Conservation (phyloP, 108 stramenopile species). For the Pseudonitzschia multiseries region DNA sequence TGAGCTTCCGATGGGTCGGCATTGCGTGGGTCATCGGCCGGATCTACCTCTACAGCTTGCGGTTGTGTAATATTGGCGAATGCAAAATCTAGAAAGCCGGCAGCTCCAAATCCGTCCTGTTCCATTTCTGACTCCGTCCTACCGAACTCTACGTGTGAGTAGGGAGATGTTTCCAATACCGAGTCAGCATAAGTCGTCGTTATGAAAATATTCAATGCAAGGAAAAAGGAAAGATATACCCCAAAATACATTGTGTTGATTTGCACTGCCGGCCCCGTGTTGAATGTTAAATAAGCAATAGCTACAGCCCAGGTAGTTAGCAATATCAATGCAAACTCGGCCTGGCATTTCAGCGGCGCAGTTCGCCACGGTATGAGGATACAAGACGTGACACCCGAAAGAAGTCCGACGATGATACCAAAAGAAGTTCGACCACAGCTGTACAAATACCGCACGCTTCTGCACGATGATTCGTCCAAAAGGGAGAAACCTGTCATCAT, state of each 20-base stretch:
- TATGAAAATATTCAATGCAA: background rate
- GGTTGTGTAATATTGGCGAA: background rate
- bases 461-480: background rate
- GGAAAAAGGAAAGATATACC: background rate
- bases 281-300: constrained; percentile 2
- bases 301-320: constrained; percentile 2
- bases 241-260: constrained; percentile 8
- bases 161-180: background rate
- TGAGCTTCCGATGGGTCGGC: background rate
- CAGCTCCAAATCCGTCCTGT: background rate
- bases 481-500: background rate
- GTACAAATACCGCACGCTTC: background rate
- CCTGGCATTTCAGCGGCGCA: constrained; percentile 3
- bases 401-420: background rate
- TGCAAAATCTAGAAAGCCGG: background rate
- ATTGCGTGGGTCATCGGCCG: background rate
- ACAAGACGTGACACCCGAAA: background rate
- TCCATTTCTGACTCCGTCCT: background rate
- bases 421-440: background rate
- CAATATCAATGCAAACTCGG: constrained; percentile 1
- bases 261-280: background rate
- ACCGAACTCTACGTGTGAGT: constrained; percentile 2
- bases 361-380: constrained; percentile 5
- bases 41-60: background rate
- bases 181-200: constrained; percentile 5